These are phyloP conservation scores for Zychaea mexicana DNA, from an alignment of 371 early-diverging fungal genomes.

Conservation along the genomic window DNA sequence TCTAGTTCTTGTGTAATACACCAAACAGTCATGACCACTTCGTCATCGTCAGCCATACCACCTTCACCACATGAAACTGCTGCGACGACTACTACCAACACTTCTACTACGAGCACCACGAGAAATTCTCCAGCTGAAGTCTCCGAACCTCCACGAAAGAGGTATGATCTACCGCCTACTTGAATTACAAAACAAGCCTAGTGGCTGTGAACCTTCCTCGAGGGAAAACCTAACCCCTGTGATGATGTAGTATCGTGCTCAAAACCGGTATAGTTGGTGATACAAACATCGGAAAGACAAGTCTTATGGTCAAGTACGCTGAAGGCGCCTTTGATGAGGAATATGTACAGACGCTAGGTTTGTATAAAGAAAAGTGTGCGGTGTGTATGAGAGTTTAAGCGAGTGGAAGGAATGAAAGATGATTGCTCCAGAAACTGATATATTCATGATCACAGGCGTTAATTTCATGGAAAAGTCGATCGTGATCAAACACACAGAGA, in stretches of 20 bases:
- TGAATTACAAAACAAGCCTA: too few species aligned
- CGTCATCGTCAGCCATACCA: background rate
- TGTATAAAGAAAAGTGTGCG: too few species aligned
- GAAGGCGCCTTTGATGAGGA: slow-evolving; percentile 96
- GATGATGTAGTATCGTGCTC: slow-evolving; percentile 62
- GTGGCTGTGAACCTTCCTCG: too few species aligned
- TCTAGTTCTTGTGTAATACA: too few species aligned
- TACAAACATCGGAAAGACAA: slow-evolving; percentile 98
- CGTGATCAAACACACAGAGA: slow-evolving; percentile 84
- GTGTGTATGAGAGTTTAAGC: background rate
- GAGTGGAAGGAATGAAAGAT: background rate
- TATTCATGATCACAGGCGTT: too few species aligned
- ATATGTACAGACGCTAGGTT: slow-evolving; percentile 96
- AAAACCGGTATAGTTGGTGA: slow-evolving; percentile 99
- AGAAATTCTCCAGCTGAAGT: background rate
- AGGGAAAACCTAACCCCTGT: background rate
- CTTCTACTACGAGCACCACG: too few species aligned
- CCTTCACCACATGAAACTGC: background rate
- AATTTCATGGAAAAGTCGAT: slow-evolving; percentile 99
- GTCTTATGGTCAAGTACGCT: slow-evolving; percentile 97
- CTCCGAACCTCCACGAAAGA: background rate
- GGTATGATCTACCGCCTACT: too few species aligned
- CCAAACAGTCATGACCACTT: background rate
- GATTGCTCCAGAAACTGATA: background rate
- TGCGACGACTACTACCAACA: background rate